phyloP scores from a whole-genome alignment of 2,329 filamentous ascomycete species.

The Neoascochyta sp. region DNA sequence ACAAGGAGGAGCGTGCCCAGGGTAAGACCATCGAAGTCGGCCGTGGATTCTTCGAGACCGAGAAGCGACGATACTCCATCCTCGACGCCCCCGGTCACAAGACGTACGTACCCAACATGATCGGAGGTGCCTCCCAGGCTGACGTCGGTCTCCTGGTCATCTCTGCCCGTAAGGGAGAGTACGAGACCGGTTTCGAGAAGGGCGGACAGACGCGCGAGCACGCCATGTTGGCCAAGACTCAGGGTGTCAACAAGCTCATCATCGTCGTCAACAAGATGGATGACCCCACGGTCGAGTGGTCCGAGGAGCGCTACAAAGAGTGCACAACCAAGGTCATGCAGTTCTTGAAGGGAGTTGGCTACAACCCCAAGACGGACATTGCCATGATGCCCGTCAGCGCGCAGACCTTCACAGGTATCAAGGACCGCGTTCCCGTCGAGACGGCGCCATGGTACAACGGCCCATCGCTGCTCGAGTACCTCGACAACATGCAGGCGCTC shows the following conservation, averaged over 20 bases:
- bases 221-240: conserved; percentile 95
- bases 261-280: conserved; percentile 98
- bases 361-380: conserved; percentile 90
- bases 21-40: conserved; percentile 98
- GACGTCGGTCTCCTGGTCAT: conserved; percentile 86
- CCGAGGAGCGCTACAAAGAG: conserved; percentile 85
- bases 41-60: conserved; percentile 87
- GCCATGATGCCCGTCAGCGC: conserved; percentile 96
- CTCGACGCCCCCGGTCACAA: conserved; percentile 97
- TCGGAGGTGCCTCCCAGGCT: conserved; percentile 70
- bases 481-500: conserved; percentile 88
- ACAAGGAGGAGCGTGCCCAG: conserved; percentile 92
- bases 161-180: conserved; percentile 94
- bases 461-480: conserved; percentile 87
- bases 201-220: conserved; percentile 97
- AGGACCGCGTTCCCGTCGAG: conserved; percentile 72
- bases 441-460: conserved; percentile 80
- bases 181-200: conserved; percentile 96
- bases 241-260: conserved; percentile 94
- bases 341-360: conserved; percentile 89
- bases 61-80: conserved; percentile 93
- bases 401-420: conserved; percentile 80
- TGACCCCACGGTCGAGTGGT: conserved; percentile 94
- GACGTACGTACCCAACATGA: conserved; percentile 97
- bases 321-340: conserved; percentile 82